Base-by-base conservation (phyloP, 306 rosid species). In the Glycine latifolia region DNA sequence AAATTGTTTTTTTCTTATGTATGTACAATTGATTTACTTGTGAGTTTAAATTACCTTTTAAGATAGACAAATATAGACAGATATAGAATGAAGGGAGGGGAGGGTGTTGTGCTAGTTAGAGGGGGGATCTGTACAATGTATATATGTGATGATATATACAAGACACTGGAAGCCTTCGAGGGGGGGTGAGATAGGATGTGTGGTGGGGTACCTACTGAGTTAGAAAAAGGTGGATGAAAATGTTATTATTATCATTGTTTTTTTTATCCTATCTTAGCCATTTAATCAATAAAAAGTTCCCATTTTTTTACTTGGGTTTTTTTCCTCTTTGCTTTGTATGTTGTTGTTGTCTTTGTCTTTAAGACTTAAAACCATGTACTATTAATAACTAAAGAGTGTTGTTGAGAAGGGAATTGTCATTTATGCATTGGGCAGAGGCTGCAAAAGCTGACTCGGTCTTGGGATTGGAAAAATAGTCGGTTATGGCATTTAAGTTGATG, bases 101-200 rank as follows among this genome's bases (percentile, higher is more conserved):
- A 79, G 63, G 71, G 20, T 77, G 82, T 82, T 90, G 20, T 81
- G 63, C 79, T 81, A 73, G 87, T 87, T 89, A 79, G 86, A 79
- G 81, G 86, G 87, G 87, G 87, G 87, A 52, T 85, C 79, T 78
- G 84, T 85, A 88, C 79, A 86, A 39, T 90, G 88, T 87, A 89
- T 92, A 90, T 89, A 90, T 90, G 90, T 89, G 87, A 87, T 81
- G 89, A 89, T 89, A 89, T 88, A 90, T 87, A 86, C 91, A 53
- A 35, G 80, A 61, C 56, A 76, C 67, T 54, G 92, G 91, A 82
- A 88, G 85, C 85, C 83, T 73, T 81, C 16, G 91, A 78, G 89
- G 88, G 86, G 87, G 87, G 87, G 82, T 53, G 83, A 74, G 89
- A 83, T 77, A 86, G 86, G 86, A 87, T 86, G 89, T 58, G 78